Base-by-base conservation (phyloP, 2,329 filamentous ascomycete species). In the Claviceps humidiphila region DNA sequence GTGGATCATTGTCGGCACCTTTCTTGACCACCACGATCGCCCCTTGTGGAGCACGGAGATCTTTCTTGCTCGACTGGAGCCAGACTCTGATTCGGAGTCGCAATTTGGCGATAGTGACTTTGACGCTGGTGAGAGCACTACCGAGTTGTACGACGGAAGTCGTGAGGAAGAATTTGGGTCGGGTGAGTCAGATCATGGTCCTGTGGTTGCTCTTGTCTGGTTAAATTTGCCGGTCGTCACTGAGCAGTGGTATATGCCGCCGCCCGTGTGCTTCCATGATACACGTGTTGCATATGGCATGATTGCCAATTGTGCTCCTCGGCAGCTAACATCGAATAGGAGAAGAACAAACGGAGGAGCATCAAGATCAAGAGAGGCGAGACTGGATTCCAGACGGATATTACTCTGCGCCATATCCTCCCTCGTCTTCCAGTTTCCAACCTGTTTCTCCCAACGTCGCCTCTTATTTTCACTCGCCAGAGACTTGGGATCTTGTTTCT, bases 21-120 rank as follows among this genome's bases (percentile, higher is more conserved):
- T 76, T 51, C 75, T 73, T 60, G 72, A 77, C 63, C 51, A 56
- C 1, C 51, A 67, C 9, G 66, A 68, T 43, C 62, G 60, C 38
- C 59, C 67, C 4, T 53, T 77, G 41, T 77, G 73, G 72, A 74
- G 72, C 46, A 71, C 66, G 0, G 68, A 76, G 59, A 52, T 74
- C 20, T 71, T 76, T 30, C 53, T 69, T 24, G 65, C 63, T 7
- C 63, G 61, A 5, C 44, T 65, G 14, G 59, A 63, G 30, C 53
- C 11, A 34, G 30, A 34, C 8, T 34, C 58, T 16, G 57, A 62
- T 9, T 37, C 55, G 9, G 64, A 61, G 24, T 61, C 60, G 26
- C 60, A 61, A 51, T 55, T 57, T 22, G 63, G 61, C 11, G 53
- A 56, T 8, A 45, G 37, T 17, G 46, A 52, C 17, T 9, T 61